Evolutionary conservation across 2,329 filamentous ascomycete genomes (phyloP).

Genomic region (Blastomyces parvus): DNA sequence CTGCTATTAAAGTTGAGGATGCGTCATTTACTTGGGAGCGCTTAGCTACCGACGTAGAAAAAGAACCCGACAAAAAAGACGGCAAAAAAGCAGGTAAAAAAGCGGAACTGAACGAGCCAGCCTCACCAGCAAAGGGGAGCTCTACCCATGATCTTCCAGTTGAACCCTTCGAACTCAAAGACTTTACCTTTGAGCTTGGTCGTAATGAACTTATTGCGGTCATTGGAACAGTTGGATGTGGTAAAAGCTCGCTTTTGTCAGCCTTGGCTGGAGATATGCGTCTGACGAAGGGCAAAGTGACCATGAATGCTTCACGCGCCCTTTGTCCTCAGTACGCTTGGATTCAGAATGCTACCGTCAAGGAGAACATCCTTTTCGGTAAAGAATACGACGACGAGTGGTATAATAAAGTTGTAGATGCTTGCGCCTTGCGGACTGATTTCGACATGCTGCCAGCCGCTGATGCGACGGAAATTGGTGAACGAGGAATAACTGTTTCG

Average conservation of each 20-base stretch:
- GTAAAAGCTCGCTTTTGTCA: slow-evolving; percentile 81
- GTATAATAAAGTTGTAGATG: slow-evolving; percentile 76
- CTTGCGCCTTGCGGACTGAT: slow-evolving; percentile 76
- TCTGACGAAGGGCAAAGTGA: slow-evolving; percentile 62
- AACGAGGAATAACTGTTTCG: slow-evolving; percentile 89
- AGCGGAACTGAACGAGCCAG: slow-evolving; percentile 21
- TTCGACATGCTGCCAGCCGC: slow-evolving; percentile 86
- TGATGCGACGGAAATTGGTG: slow-evolving; percentile 86
- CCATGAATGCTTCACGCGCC: slow-evolving; percentile 67
- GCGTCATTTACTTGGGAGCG: slow-evolving; percentile 84
- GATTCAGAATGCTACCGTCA: slow-evolving; percentile 87
- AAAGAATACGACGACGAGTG: slow-evolving; percentile 64
- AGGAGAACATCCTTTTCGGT: slow-evolving; percentile 85
- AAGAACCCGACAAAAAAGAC: slow-evolving; percentile 13
- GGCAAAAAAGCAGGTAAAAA: slow-evolving; percentile 11
- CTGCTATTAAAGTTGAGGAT: slow-evolving; percentile 57
- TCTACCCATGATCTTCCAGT: slow-evolving; percentile 18
- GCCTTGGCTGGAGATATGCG: slow-evolving; percentile 92
- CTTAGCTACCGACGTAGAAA: slow-evolving; percentile 19
- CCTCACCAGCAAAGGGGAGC: slow-evolving; percentile 37
- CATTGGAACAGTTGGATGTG: slow-evolving; percentile 54
- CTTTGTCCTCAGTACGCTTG: slow-evolving; percentile 96
- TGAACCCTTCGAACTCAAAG: slow-evolving; percentile 34
- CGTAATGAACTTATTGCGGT: slow-evolving; percentile 33
- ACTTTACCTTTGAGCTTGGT: slow-evolving; percentile 29